Evolutionary conservation across 2,329 filamentous ascomycete species (phyloP).

Genomic region (Thielaviopsis cerberus): DNA sequence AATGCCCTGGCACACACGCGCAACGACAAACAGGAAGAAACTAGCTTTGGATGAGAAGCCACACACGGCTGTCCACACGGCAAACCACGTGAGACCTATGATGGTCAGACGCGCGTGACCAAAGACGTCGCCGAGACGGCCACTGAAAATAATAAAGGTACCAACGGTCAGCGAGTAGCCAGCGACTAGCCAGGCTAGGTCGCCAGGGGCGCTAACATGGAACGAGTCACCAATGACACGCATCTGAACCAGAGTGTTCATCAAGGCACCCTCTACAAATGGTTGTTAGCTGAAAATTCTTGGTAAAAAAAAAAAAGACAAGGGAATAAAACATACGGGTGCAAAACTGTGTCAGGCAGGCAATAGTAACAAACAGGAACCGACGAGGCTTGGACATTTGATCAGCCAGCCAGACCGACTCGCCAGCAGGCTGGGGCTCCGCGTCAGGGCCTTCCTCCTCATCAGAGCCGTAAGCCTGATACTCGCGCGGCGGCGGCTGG

Average conservation of each 20-base stretch:
- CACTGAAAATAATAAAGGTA: conserved; percentile 38
- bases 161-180: conserved; percentile 37
- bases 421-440: neutral
- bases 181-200: conserved; percentile 38
- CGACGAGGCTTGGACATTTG: conserved; percentile 15
- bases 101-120: conserved; percentile 38
- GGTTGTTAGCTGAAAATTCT: conserved; percentile 5
- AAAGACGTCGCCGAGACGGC: conserved; percentile 37
- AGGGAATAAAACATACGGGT: conserved; percentile 15
- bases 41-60: conserved; percentile 28
- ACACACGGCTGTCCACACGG: conserved; percentile 31
- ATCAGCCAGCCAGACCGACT: conserved; percentile 9
- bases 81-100: conserved; percentile 35
- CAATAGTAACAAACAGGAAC: conserved; percentile 22
- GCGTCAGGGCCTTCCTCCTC: neutral
- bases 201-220: conserved; percentile 22
- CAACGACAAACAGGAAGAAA: conserved; percentile 20
- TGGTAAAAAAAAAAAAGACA: neutral
- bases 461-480: neutral
- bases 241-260: conserved; percentile 26
- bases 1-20: conserved; percentile 38
- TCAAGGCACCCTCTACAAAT: conserved; percentile 19
- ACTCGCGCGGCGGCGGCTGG: neutral
- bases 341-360: conserved; percentile 28
- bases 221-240: conserved; percentile 22